Conservation (phyloP, 768 basidiomycete species). For the Artomyces pyxidatus region DNA sequence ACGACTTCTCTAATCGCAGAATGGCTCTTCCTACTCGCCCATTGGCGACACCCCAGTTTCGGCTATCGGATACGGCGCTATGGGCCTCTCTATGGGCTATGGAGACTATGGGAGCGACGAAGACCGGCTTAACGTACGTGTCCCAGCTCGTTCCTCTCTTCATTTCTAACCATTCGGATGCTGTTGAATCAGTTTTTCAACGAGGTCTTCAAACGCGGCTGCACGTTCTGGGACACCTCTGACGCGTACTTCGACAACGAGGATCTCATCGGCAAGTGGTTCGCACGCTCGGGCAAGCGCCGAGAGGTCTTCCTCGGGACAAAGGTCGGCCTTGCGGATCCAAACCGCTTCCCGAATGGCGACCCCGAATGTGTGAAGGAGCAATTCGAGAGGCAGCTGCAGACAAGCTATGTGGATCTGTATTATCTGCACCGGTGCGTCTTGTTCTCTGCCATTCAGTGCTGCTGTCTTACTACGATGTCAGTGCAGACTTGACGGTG, state of each 20-base stretch:
- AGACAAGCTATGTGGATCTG: slow-evolving; percentile 31
- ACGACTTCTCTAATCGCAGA: too few relatives aligned
- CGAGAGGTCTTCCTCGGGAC: slow-evolving; percentile 53
- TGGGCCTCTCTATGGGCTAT: slow-evolving; percentile 44
- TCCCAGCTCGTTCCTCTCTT: background rate
- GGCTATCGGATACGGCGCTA: slow-evolving; percentile 49
- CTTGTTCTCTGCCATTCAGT: slow-evolving; percentile 12
- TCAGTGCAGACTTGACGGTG: slow-evolving; percentile 15
- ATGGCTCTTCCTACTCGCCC: slow-evolving; percentile 25
- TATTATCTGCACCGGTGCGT: slow-evolving; percentile 33
- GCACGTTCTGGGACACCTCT: slow-evolving; percentile 38
- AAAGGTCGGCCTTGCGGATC: slow-evolving; percentile 37
- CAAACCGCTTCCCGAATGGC: background rate
- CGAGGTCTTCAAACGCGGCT: slow-evolving; percentile 28
- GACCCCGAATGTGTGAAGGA: slow-evolving; percentile 32
- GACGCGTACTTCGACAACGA: slow-evolving; percentile 35
- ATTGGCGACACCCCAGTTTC: slow-evolving; percentile 37
- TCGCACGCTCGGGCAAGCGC: slow-evolving; percentile 43
- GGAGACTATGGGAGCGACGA: slow-evolving; percentile 40
- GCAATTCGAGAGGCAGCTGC: slow-evolving; percentile 29
- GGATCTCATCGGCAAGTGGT: slow-evolving; percentile 38
- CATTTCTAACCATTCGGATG: slow-evolving; percentile 16
- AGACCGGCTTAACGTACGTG: slow-evolving; percentile 48
- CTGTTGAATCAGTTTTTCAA: slow-evolving; percentile 29
- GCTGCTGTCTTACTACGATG: background rate